Evolutionary conservation across 1,284 basidiomycete species (phyloP).

Genomic region (Thecaphora thlaspeos): DNA sequence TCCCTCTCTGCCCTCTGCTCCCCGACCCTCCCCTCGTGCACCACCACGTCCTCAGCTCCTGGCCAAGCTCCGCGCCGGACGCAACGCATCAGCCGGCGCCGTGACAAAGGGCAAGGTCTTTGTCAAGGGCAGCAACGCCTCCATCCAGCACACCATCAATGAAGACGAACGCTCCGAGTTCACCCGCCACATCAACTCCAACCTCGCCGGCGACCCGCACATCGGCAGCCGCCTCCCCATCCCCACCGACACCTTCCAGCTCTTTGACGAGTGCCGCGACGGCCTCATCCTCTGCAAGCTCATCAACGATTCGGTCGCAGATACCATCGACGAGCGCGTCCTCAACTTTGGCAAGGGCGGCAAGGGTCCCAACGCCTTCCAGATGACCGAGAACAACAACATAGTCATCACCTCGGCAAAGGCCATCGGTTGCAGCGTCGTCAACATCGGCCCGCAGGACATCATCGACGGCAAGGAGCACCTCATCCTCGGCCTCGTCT

Average conservation of each 20-base stretch:
- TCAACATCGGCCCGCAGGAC: conserved; percentile 94
- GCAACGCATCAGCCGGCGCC: conserved; percentile 59
- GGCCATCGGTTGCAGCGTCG: conserved; percentile 95
- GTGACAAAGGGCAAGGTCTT: conserved; percentile 77
- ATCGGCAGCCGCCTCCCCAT: conserved; percentile 82
- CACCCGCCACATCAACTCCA: conserved; percentile 93
- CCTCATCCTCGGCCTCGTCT: conserved; percentile 95
- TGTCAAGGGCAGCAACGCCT: conserved; percentile 90
- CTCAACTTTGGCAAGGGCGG: conserved; percentile 67
- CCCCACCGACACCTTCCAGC: conserved; percentile 96
- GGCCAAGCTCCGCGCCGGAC: conserved; percentile 69
- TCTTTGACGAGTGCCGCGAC: conserved; percentile 94
- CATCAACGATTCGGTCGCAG: conserved; percentile 97
- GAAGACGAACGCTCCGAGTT: conserved; percentile 95
- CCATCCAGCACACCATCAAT: conserved; percentile 96
- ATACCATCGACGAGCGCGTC: conserved; percentile 97
- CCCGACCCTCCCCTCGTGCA: neutral
- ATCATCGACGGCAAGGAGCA: conserved; percentile 92
- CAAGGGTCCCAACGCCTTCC: conserved; percentile 78
- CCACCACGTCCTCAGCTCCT: conserved; percentile 63
- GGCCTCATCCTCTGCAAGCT: conserved; percentile 96
- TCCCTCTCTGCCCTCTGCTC: conserved; percentile 11
- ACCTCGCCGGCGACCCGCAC: conserved; percentile 85
- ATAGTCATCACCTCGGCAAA: conserved; percentile 97
- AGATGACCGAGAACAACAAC: conserved; percentile 99